A percentile compares a stretch with the other conserved stretches of the same genome.
Evolutionary conservation across 2,329 filamentous ascomycete genomes (phyloP).

Genomic region (Fusarium denticulatum): DNA sequence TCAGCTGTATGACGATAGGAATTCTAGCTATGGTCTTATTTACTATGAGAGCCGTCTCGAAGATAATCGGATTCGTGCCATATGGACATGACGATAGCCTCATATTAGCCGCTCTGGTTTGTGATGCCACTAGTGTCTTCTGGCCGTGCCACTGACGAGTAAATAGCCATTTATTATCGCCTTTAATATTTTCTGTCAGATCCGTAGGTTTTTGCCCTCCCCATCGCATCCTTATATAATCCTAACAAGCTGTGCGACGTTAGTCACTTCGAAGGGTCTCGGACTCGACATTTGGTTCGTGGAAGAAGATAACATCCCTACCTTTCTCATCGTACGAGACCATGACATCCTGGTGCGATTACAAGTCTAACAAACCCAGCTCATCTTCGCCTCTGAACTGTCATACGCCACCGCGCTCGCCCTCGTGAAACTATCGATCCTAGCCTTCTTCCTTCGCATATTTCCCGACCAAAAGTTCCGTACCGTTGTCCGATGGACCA

Average conservation of each 20-base stretch:
- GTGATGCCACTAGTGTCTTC: no score
- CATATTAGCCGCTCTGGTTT: neutral
- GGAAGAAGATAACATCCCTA: neutral
- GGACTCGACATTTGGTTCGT: neutral
- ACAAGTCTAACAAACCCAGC: neutral
- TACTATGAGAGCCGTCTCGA: neutral
- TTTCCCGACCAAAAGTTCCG: neutral
- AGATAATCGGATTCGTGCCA: neutral
- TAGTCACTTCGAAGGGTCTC: neutral
- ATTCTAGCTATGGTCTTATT: neutral
- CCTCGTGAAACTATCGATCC: neutral
- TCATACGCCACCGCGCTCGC: neutral
- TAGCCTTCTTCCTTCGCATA: conserved; percentile 10
- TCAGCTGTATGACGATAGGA: neutral
- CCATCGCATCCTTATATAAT: accelerated
- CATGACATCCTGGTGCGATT: accelerated
- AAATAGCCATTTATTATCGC: neutral
- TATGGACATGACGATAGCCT: conserved; percentile 8
- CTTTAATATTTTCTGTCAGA: neutral
- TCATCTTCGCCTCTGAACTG: neutral
- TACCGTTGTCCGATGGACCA: neutral
- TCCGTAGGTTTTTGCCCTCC: neutral
- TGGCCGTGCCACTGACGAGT: neutral
- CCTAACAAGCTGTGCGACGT: accelerated
- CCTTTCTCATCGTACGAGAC: neutral